These are phyloP conservation scores for Ormosia semicastrata DNA, from an alignment of 306 rosid species.

Conservation along the genomic window DNA sequence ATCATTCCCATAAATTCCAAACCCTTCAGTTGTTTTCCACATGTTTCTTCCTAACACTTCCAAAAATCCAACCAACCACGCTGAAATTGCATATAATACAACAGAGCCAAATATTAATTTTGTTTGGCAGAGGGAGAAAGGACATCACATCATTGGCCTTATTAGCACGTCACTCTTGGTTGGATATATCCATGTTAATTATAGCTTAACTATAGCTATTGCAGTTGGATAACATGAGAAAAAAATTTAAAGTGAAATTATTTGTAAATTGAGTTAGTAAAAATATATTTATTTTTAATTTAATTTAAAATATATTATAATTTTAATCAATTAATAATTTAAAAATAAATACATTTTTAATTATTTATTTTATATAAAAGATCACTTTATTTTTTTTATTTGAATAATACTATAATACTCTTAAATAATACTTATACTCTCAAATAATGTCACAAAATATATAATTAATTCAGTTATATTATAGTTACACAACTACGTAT, in stretches of 20 bases:
- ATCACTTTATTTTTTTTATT: too few relatives aligned
- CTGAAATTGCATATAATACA: conserved; percentile 22
- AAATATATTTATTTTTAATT: too few relatives aligned
- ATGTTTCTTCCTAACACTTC: conserved; percentile 14
- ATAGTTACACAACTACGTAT: background rate
- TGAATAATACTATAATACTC: too few relatives aligned
- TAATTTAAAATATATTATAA: too few relatives aligned
- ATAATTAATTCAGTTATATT: too few relatives aligned
- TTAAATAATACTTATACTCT: too few relatives aligned
- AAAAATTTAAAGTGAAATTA: too few relatives aligned
- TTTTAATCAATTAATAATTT: too few relatives aligned
- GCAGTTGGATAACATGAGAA: background rate
- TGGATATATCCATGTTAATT: conserved; percentile 17
- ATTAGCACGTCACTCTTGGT: conserved; percentile 52
- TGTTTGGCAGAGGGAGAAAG: conserved; percentile 13
- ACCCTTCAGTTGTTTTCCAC: conserved; percentile 23
- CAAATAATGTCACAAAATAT: background rate
- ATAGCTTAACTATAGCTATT: background rate
- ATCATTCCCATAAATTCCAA: conserved; percentile 27
- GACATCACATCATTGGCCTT: conserved; percentile 47
- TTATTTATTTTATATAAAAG: too few relatives aligned
- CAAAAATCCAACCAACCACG: conserved; percentile 36
- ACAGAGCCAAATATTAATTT: conserved; percentile 27
- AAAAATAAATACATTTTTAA: too few relatives aligned
- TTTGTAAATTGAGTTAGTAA: too few relatives aligned